These are phyloP conservation scores for Cronartium ribicola DNA, from an alignment of 1,284 basidiomycete genomes.

Conservation along the genomic window DNA sequence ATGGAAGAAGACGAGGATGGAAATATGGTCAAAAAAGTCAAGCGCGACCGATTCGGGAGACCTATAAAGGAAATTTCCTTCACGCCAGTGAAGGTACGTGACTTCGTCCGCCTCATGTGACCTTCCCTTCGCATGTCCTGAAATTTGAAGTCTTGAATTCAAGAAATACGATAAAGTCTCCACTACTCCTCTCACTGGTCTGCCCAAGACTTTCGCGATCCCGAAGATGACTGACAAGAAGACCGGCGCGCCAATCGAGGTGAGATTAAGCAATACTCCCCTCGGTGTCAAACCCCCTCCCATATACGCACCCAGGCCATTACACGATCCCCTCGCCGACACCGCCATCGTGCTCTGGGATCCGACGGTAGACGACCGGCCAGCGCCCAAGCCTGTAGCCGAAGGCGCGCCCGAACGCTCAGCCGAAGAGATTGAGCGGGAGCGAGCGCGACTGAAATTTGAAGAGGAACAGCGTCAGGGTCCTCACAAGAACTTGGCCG, in stretches of 20 bases:
- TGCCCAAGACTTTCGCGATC: conserved; percentile 64
- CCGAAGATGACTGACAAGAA: conserved; percentile 74
- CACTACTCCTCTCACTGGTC: conserved; percentile 44
- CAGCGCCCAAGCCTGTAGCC: conserved; percentile 52
- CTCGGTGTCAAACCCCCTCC: conserved; percentile 80
- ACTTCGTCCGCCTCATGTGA: neutral
- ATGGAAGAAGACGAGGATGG: conserved; percentile 39
- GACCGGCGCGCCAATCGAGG: conserved; percentile 67
- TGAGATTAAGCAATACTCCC: conserved; percentile 66
- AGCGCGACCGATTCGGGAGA: conserved; percentile 35
- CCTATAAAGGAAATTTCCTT: conserved; percentile 35
- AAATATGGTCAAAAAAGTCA: conserved; percentile 38
- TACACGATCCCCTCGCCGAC: conserved; percentile 95
- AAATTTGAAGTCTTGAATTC: neutral
- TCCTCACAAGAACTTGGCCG: conserved; percentile 77
- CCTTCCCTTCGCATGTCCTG: neutral
- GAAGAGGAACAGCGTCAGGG: conserved; percentile 56
- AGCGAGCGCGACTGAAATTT: conserved; percentile 50
- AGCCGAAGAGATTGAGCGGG: conserved; percentile 57
- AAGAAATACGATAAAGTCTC: conserved; percentile 32
- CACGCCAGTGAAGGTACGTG: conserved; percentile 27
- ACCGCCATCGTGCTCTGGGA: conserved; percentile 97
- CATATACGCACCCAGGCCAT: conserved; percentile 78
- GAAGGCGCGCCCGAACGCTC: conserved; percentile 32
- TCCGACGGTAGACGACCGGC: conserved; percentile 85